Evolutionary conservation across 192 early-diverging fungal genomes (phyloP), one percentile per base, ranked within the genome.

Genomic region (Linnemannia elongata): DNA sequence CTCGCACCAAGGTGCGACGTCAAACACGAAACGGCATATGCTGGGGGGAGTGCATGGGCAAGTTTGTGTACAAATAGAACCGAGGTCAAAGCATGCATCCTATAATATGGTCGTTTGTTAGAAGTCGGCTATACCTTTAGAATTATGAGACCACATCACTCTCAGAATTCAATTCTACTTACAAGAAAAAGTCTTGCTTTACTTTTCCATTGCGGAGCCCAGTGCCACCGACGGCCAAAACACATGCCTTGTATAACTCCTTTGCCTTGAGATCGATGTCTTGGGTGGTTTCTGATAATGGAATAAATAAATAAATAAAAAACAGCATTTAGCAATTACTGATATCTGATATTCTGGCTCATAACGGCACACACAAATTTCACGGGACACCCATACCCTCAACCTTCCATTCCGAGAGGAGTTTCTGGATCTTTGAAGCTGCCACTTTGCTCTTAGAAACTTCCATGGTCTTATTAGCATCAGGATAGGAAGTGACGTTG

Each of bases 81-180:
- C n/a, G 92, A 91, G 2, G 93, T 93, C 72, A 93, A 66, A 49
- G 86, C 82, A 79, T 94, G 93, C 84, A 90, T 89, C 42, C 83
- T 85, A 69, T 4, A 57, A 55, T 71, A 71, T 18, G 57, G 4
- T n/a, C 3, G 30, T 38, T 60, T 38, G 74, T 76, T 76, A 76
- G 75, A 12, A 27, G 6, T 5, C 35, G 35, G 35, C 3, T 20
- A 57, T 7, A 38, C 73, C 33, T 6, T 55, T 52, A 20, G 44
- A 12, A 44, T 22, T 60, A 57, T 33, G 6, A 9, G 13, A 44
- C 12, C 60, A 41, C 47, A 35, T 30, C 70, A 30, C 63, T 71
- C 17, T 22, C 38, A 20, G 30, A 44, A 33, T 47, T 45, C 41
- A 38, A 38, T 24, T 69, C 20, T 77, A 87, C 81, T 77, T 79